phyloP scores from a whole-genome alignment of 768 basidiomycete genomes.

The Russula virescens region DNA sequence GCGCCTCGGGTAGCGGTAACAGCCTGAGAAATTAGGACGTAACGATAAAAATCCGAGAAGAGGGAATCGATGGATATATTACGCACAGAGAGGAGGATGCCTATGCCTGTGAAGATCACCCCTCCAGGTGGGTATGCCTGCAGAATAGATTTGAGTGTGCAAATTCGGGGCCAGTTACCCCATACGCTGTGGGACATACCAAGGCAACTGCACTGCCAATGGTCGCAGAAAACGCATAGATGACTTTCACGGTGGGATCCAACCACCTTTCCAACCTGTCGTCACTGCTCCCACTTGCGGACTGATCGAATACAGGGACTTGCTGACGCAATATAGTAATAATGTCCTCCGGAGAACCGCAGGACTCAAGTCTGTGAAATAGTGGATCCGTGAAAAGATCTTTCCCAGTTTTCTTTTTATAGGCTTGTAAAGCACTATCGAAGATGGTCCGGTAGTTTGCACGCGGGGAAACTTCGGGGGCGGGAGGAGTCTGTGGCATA shows the following conservation, averaged over 20 bases:
- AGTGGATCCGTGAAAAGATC: neutral
- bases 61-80: too few species aligned
- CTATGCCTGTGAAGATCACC: too few species aligned
- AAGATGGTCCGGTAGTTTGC: neutral
- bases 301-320: neutral
- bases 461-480: too few species aligned
- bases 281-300: neutral
- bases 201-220: neutral
- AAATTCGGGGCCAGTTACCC: too few species aligned
- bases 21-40: too few species aligned
- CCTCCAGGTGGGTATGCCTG: too few species aligned
- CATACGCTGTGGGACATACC: too few species aligned
- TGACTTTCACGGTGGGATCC: neutral
- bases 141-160: too few species aligned
- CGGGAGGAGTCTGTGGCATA: neutral
- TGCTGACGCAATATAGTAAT: neutral
- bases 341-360: neutral
- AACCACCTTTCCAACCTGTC: neutral
- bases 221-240: neutral
- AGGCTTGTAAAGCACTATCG: neutral
- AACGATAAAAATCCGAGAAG: too few species aligned
- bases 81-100: too few species aligned
- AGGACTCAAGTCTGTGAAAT: neutral
- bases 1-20: too few species aligned
- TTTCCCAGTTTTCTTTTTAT: neutral